phyloP scores from a whole-genome alignment of 116 monocot species.

The Posidonia oceanica region DNA sequence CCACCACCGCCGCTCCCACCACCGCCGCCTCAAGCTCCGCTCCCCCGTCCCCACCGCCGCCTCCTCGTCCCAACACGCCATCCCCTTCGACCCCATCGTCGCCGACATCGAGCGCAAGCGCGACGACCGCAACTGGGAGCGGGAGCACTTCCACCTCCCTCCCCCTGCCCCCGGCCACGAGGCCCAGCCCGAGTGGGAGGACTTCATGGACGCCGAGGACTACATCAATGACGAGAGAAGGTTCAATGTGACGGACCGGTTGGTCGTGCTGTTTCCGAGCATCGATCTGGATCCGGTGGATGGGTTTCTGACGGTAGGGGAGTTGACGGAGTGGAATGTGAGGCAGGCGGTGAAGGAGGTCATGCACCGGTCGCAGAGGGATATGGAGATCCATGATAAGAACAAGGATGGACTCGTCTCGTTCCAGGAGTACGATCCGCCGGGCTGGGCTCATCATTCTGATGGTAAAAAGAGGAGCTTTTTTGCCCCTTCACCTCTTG shows the following conservation, averaged over 20 bases:
- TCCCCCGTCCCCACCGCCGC: constrained; percentile 32
- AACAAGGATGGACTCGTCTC: constrained; percentile 70
- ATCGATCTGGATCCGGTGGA: constrained; percentile 66
- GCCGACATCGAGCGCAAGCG: constrained; percentile 53
- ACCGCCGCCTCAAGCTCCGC: constrained; percentile 33
- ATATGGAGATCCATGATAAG: constrained; percentile 83
- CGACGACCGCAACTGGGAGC: constrained; percentile 80
- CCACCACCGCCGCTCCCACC: constrained; percentile 9
- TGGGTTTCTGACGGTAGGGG: constrained; percentile 36
- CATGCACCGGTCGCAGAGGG: constrained; percentile 60
- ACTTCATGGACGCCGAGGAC: constrained; percentile 80
- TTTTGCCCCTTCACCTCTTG: no score
- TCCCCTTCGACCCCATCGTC: constrained; percentile 84
- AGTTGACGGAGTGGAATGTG: constrained; percentile 78
- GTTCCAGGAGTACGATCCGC: constrained; percentile 68
- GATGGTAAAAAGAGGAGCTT: constrained; percentile 10
- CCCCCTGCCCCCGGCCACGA: constrained; percentile 61
- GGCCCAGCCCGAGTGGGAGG: constrained; percentile 79
- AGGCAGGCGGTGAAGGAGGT: constrained; percentile 47
- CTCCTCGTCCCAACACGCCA: constrained; percentile 8
- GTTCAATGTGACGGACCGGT: constrained; percentile 66
- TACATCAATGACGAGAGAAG: constrained; percentile 74
- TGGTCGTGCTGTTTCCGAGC: constrained; percentile 60
- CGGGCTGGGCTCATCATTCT: constrained; percentile 40
- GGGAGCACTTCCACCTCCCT: constrained; percentile 22